Evolutionary conservation across 2,329 filamentous ascomycete genomes (phyloP).

Genomic region (Dothistroma pini): DNA sequence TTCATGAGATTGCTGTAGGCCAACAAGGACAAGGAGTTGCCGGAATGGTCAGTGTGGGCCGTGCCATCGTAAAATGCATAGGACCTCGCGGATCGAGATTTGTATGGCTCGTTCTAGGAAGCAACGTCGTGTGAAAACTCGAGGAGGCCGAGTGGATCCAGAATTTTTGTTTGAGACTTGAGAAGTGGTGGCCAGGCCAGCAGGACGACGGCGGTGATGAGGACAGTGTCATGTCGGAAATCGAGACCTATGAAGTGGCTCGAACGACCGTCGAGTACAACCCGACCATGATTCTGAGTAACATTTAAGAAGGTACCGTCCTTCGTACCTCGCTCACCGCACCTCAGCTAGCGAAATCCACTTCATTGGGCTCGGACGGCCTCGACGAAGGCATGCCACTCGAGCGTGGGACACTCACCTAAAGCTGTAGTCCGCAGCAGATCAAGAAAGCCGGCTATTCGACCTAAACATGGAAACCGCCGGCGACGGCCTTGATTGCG

Average conservation of each 20-base stretch:
- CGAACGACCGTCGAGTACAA: neutral
- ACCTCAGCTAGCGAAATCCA: too few relatives aligned
- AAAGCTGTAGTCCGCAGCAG: neutral
- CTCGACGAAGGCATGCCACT: too few relatives aligned
- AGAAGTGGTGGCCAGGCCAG: neutral
- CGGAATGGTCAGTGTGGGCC: neutral
- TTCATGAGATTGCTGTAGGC: neutral
- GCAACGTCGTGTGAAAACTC: neutral
- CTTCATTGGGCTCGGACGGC: too few relatives aligned
- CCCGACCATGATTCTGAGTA: neutral
- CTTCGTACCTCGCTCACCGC: neutral
- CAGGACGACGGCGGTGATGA: neutral
- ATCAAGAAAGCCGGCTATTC: neutral
- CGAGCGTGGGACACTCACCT: neutral
- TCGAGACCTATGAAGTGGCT: neutral
- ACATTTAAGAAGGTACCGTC: neutral
- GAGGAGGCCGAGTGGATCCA: neutral
- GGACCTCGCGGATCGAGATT: neutral
- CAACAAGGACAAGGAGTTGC: neutral
- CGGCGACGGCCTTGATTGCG: too few relatives aligned
- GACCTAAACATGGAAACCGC: neutral
- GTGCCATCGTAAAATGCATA: neutral
- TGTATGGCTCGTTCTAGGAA: neutral
- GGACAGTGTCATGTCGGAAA: neutral
- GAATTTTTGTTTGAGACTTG: neutral